phyloP scores from a whole-genome alignment of 1,284 basidiomycete species.

The Xerocomus amazonicus region DNA sequence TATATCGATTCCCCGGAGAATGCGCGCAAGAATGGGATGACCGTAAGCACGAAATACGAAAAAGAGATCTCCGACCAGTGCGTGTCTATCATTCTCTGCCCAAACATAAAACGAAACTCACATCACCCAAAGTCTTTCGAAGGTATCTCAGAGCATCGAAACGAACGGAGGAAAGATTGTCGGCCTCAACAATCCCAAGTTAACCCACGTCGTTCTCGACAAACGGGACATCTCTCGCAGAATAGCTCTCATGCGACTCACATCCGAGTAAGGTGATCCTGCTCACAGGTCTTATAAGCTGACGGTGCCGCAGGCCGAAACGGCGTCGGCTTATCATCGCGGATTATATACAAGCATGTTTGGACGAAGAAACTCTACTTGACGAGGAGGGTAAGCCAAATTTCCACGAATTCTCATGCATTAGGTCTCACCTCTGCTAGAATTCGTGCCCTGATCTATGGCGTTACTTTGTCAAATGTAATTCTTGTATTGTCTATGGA shows the following conservation, averaged over 20 bases:
- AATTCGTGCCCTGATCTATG: conserved; percentile 21
- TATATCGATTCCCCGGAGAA: conserved; percentile 83
- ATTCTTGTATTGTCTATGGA: background rate
- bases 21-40: conserved; percentile 62
- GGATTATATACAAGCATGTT: conserved; percentile 71
- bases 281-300: background rate
- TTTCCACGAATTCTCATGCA: background rate
- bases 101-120: background rate
- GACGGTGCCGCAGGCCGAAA: conserved; percentile 53
- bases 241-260: conserved; percentile 63
- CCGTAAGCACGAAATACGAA: conserved; percentile 52
- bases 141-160: conserved; percentile 50
- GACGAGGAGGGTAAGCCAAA: conserved; percentile 62
- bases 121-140: conserved; percentile 47
- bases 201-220: conserved; percentile 85
- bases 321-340: conserved; percentile 73
- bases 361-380: conserved; percentile 76
- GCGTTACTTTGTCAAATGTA: background rate
- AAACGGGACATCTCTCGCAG: conserved; percentile 72
- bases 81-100: conserved; percentile 13
- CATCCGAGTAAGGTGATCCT: conserved; percentile 53
- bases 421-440: conserved; percentile 11
- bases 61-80: conserved; percentile 51
- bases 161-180: conserved; percentile 71
- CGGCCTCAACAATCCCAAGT: conserved; percentile 64